These are phyloP conservation scores for Fagopyrum esculentum DNA, from an alignment of 148 eudicot genomes.

Conservation along the genomic window DNA sequence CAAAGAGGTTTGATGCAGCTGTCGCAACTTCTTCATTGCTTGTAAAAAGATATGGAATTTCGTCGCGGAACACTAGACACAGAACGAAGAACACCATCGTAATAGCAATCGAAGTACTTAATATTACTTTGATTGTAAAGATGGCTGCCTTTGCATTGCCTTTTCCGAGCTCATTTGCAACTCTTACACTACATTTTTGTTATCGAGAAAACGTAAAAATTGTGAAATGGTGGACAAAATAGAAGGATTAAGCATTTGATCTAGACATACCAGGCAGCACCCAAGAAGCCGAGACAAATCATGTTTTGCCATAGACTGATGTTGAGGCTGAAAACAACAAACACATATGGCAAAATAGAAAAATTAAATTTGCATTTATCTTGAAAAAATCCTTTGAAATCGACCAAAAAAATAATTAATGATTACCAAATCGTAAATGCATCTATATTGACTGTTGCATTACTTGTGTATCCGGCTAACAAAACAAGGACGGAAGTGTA, in stretches of 20 bases:
- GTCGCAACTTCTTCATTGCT: constrained; percentile 29
- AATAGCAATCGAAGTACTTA: constrained; percentile 2
- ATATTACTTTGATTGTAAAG: constrained; percentile 18
- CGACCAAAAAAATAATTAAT: too few species aligned
- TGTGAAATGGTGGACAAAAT: not conserved
- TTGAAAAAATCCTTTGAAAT: too few species aligned
- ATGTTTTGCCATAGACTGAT: not conserved
- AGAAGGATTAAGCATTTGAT: not conserved
- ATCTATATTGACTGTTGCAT: not conserved
- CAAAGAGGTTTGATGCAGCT: constrained; percentile 31
- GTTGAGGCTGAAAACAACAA: not conserved
- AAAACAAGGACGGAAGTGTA: too few species aligned
- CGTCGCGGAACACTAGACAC: constrained; percentile 24
- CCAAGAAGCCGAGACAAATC: not conserved
- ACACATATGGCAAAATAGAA: too few species aligned
- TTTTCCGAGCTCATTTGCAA: constrained; percentile 54
- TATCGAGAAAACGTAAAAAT: constrained; percentile 23
- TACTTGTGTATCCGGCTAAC: constrained; percentile 46
- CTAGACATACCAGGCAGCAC: constrained; percentile 6
- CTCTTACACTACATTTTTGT: too few species aligned
- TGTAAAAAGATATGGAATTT: constrained; percentile 33
- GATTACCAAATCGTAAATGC: not conserved
- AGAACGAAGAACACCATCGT: constrained; percentile 13
- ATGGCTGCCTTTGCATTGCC: constrained; percentile 42
- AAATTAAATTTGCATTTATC: too few species aligned